Evolutionary conservation across 805 yeast genomes (phyloP), one percentile per base, ranked within the genome.

Genomic region (Lipomyces orientalis): DNA sequence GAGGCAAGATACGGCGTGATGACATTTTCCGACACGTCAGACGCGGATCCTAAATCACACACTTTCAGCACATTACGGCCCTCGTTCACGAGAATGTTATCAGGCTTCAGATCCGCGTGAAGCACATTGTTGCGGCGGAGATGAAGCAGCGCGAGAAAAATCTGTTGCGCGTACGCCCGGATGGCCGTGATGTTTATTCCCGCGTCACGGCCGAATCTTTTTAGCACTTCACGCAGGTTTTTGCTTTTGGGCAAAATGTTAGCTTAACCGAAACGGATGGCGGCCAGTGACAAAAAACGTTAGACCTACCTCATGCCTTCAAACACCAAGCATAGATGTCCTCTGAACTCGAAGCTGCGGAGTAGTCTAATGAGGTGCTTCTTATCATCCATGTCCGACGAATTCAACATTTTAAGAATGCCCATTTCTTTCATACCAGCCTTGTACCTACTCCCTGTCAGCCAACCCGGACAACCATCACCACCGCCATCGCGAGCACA

Each of bases 81-180:
- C 33, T 75, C 79, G 76, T 89, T 90, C 31, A 93, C 81, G 58
- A 93, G 80, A 49, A 93, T 90, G 75, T 93, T 93, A 74, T 93
- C 98, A 0, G 97, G 98, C 76, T 93, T 93, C 76, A 93, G 80
- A 78, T 93, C 98, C 78, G 97, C 93, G 76, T 93, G 98, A 35
- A 93, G 88, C 73, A 93, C 82, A 71, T 88, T 88, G 64, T 87
- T 84, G 43, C 85, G 86, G 73, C 90, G 90, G 72, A 93, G 81
- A 46, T 88, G 87, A 33, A 88, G 83, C 73, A 93, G 79, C 0
- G 95, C 85, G 67, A 87, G 90, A 62, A 93, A 79, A 66, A 92
- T 77, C 77, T 93, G 98, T 35, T 81, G 82, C 0, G 96, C 83
- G 72, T 92, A 88, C 19, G 85, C 83, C 71, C 87, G 85, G 14